Conservation (phyloP, 345 rosid genomes). For the Bretschneidera sinensis region DNA sequence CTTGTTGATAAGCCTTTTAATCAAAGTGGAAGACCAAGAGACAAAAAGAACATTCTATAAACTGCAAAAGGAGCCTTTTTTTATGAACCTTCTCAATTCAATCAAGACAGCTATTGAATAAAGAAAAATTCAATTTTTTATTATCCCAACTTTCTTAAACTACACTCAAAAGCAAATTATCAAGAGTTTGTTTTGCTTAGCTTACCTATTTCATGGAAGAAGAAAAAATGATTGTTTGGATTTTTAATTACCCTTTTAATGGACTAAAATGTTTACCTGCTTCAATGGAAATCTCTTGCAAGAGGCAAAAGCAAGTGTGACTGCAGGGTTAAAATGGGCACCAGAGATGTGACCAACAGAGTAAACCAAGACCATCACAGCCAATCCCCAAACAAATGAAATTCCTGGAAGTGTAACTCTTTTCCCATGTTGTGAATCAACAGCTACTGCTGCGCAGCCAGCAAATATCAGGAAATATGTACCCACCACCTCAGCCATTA, state of each 20-base stretch:
- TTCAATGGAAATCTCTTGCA: constrained; percentile 76
- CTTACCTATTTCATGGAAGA: constrained; percentile 9
- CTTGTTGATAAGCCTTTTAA: too few relatives aligned
- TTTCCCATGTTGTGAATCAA: constrained; percentile 53
- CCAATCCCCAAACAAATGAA: constrained; percentile 80
- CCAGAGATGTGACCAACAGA: constrained; percentile 94
- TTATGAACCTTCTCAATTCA: too few relatives aligned
- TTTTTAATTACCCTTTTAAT: constrained; percentile 14
- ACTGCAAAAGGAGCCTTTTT: too few relatives aligned
- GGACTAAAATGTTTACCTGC: constrained; percentile 39
- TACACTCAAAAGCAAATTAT: too few relatives aligned
- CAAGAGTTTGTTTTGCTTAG: constrained; percentile 4
- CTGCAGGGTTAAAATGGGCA: constrained; percentile 95
- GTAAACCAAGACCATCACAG: constrained; percentile 80
- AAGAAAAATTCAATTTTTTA: too few relatives aligned
- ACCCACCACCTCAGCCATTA: constrained; percentile 73
- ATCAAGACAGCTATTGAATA: too few relatives aligned
- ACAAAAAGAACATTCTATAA: too few relatives aligned
- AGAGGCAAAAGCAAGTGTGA: constrained; percentile 86
- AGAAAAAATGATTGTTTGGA: constrained; percentile 5
- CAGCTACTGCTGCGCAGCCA: constrained; percentile 77
- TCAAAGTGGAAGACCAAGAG: too few relatives aligned
- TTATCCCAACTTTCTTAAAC: not conserved
- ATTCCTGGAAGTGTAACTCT: constrained; percentile 73
- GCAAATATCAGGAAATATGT: constrained; percentile 91